Evolutionary conservation across 495 filamentous ascomycete species (phyloP), one percentile per base, ranked within the genome.

Genomic region (Coniosporium apollinis): DNA sequence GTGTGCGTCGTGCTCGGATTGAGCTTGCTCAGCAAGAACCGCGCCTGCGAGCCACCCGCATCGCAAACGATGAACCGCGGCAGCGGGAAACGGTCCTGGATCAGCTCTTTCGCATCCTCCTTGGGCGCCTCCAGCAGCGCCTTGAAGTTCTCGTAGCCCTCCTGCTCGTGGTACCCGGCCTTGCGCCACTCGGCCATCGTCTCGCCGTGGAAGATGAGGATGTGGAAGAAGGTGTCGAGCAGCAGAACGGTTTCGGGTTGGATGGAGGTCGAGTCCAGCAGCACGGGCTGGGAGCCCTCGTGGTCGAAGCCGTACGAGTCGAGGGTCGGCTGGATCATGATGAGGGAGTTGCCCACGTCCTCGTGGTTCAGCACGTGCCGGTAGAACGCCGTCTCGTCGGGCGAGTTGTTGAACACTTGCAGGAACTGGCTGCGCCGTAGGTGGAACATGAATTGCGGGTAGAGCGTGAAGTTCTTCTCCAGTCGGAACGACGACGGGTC

Each of bases 381-480:
- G 55, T 96, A 94, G 60, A 96, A 99, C 13, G 91, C 91, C 13
- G 91, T 99, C 60, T 99, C 91, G 47, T 99, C 91, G 9, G 91
- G 91, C 0, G 86, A 94, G 59, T 94, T 96, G 64, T 99, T 99
- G 67, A 99, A 99, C 32, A 99, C 86, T 52, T 99, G 91, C 47
- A 99, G 61, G 63, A 99, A 99, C 57, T 99, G 91, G 50, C 81
- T 91, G 52, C 91, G 73, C 35, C 91, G 79, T 41, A 99, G 67
- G 55, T 99, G 91, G 67, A 96, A 99, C 91, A 99, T 96, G 62
- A 99, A 99, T 59, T 99, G 91, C 21, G 91, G 91, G 48, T 99
- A 99, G 14, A 99, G 70, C 0, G 89, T 94, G 51, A 99, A 96
- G 63, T 99, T 96, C 74, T 94, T 94, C 54, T 99, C 91, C 41